Conservation (phyloP, 805 yeast genomes). For the Candida sakaeoensis region DNA sequence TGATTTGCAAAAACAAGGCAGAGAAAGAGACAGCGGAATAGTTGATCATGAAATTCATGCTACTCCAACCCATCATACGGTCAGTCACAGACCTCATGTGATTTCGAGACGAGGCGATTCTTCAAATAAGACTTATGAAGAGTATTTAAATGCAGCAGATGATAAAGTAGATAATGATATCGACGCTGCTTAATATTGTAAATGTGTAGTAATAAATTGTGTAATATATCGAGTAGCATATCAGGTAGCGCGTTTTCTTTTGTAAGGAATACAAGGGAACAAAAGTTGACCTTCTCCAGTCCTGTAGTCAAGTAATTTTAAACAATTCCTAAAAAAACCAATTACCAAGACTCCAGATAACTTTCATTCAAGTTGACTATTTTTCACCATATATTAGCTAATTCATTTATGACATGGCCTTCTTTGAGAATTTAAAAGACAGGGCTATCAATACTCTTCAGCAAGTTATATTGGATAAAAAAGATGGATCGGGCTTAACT, state of each 20-base stretch:
- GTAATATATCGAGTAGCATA: too few species aligned
- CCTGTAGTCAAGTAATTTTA: too few species aligned
- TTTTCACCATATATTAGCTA: not conserved
- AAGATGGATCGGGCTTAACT: slow-evolving; percentile 42
- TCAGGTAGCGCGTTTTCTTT: slow-evolving; percentile 3
- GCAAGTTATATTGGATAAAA: slow-evolving; percentile 40
- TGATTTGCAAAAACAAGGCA: slow-evolving; percentile 33
- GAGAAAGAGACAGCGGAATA: slow-evolving; percentile 18
- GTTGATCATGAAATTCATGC: slow-evolving; percentile 6
- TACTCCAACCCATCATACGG: slow-evolving; percentile 5
- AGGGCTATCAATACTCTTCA: slow-evolving; percentile 45
- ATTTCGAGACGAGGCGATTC: slow-evolving; percentile 4
- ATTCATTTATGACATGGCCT: slow-evolving; percentile 39
- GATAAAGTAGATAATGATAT: slow-evolving; percentile 4
- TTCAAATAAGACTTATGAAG: slow-evolving; percentile 6
- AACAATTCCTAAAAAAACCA: too few species aligned
- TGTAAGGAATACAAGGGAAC: too few species aligned
- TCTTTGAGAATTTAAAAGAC: slow-evolving; percentile 45
- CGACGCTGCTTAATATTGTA: slow-evolving; percentile 1
- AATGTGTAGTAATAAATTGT: not conserved
- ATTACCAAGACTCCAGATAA: too few species aligned
- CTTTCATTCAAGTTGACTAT: not conserved
- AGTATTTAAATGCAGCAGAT: slow-evolving; percentile 5
- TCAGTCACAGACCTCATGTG: slow-evolving; percentile 1
- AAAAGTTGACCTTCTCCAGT: too few species aligned